Evolutionary conservation across 148 eudicot genomes (phyloP).

Genomic region (Diospyros kaki): DNA sequence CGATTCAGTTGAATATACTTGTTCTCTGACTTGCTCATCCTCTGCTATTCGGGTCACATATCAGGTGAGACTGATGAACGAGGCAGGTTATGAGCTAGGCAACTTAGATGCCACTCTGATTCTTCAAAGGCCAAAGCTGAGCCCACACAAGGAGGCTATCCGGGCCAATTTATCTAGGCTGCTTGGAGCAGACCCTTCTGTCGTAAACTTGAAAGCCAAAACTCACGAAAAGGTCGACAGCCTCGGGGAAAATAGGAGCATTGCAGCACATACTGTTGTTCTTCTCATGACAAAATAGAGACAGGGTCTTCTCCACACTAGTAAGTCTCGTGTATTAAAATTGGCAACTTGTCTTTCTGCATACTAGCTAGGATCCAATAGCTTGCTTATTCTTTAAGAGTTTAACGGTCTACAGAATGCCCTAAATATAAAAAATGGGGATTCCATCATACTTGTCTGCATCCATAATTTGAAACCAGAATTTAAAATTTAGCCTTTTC

Average conservation of each 20-base stretch:
- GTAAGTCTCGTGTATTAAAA: too few relatives aligned
- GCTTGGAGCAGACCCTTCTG: slow-evolving; percentile 82
- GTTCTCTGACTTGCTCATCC: not conserved
- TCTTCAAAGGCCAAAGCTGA: slow-evolving; percentile 82
- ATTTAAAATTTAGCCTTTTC: too few relatives aligned
- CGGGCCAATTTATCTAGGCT: slow-evolving; percentile 64
- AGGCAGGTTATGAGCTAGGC: slow-evolving; percentile 95
- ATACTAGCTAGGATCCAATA: too few relatives aligned
- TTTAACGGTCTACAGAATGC: too few relatives aligned
- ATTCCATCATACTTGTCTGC: too few relatives aligned
- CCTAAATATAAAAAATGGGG: too few relatives aligned
- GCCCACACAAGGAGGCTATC: slow-evolving; percentile 88
- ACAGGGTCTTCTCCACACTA: not conserved
- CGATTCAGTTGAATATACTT: not conserved
- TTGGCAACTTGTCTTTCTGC: too few relatives aligned
- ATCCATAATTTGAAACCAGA: too few relatives aligned
- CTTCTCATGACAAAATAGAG: slow-evolving; percentile 73
- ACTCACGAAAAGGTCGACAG: slow-evolving; percentile 97
- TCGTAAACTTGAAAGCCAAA: slow-evolving; percentile 86
- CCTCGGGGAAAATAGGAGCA: slow-evolving; percentile 93
- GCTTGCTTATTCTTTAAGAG: too few relatives aligned
- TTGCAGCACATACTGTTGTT: slow-evolving; percentile 92
- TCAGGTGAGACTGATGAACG: slow-evolving; percentile 90
- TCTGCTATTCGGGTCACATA: slow-evolving; percentile 7
- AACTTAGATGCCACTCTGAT: slow-evolving; percentile 92